Percentiles rank a stretch among this genome's conserved stretches.
phyloP scores from a whole-genome alignment of 225 moss, liverwort and hornwort genomes.

The Physcomitrellopsis africana region DNA sequence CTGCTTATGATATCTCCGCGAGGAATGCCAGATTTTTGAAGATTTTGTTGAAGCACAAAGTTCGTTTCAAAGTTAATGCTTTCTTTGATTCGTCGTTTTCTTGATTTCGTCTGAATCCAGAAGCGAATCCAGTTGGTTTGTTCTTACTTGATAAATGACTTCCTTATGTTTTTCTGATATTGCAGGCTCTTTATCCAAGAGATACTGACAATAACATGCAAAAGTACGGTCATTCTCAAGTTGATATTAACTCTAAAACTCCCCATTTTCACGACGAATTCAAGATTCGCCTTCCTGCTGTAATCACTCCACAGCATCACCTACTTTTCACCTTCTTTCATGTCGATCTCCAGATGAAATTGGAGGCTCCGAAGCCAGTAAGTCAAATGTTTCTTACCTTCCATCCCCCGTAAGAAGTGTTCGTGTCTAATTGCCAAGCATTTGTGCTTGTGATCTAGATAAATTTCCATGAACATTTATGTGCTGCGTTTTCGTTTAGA shows the following conservation, averaged over 20 bases:
- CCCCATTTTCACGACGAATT: constrained; percentile 86
- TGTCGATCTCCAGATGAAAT: constrained; percentile 84
- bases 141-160: background rate
- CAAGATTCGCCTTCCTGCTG: constrained; percentile 78
- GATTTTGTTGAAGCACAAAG: background rate
- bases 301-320: constrained; percentile 78
- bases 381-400: constrained; percentile 1
- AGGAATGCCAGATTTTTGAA: background rate
- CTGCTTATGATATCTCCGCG: background rate
- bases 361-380: constrained; percentile 91
- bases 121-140: background rate
- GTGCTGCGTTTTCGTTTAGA: background rate
- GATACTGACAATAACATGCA: constrained; percentile 69
- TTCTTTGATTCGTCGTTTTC: background rate
- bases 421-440: background rate
- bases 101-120: background rate
- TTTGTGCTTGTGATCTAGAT: background rate
- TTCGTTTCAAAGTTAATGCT: background rate
- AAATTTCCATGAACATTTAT: background rate
- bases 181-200: constrained; percentile 78
- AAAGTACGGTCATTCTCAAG: constrained; percentile 81
- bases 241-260: constrained; percentile 69
- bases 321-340: constrained; percentile 89
- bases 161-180: background rate
- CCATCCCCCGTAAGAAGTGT: background rate